A percentile compares a stretch with the other conserved stretches of the same genome.
Evolutionary conservation across 331 rosid genomes (phyloP).

Genomic region (Malus hybrid): DNA sequence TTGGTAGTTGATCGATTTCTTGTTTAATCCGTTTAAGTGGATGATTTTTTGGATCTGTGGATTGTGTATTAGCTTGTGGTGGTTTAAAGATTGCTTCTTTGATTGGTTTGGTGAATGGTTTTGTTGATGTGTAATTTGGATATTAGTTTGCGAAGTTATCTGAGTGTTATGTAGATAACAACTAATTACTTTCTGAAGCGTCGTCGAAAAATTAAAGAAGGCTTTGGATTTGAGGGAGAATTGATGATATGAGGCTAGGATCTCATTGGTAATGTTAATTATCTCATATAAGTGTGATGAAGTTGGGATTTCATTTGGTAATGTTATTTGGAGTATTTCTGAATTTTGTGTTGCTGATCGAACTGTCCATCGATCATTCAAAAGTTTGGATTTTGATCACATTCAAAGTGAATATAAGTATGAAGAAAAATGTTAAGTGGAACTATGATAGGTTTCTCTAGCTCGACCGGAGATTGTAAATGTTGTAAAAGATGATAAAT

Average conservation of each 20-base stretch:
- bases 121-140: constrained; percentile 8
- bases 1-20: too few species aligned
- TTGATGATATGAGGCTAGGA: neutral
- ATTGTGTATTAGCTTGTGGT: neutral
- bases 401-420: neutral
- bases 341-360: neutral
- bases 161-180: neutral
- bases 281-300: neutral
- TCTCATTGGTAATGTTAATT: neutral
- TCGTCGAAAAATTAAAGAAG: neutral
- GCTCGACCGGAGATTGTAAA: neutral
- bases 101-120: constrained; percentile 1
- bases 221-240: neutral
- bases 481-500: neutral
- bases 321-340: neutral
- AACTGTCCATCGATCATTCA: neutral
- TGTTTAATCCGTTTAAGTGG: neutral
- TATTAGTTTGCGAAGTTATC: neutral
- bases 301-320: neutral
- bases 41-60: constrained; percentile 12
- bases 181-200: neutral
- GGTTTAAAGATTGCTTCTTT: constrained; percentile 4
- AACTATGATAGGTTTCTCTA: neutral
- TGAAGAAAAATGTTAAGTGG: neutral
- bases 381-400: neutral